phyloP scores from a whole-genome alignment of 129 eudicot genomes.

The Heracleum sosnowskyi region DNA sequence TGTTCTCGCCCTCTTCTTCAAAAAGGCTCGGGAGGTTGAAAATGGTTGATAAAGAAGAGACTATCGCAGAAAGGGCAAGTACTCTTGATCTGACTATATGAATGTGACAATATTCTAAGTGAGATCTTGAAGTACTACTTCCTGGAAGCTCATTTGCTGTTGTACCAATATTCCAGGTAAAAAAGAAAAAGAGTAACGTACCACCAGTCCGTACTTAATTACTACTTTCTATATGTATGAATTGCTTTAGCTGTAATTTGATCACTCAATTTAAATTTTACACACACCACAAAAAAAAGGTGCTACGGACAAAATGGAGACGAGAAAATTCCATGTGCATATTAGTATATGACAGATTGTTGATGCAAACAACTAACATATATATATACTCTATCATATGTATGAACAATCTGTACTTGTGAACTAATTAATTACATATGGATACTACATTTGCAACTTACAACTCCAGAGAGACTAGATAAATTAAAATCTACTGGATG shows the following conservation, averaged over 20 bases:
- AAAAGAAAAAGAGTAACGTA: slow-evolving; percentile 9
- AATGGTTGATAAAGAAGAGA: slow-evolving; percentile 22
- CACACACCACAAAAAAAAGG: neutral
- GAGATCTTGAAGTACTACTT: slow-evolving; percentile 94
- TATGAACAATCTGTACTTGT: neutral
- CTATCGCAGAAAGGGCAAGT: slow-evolving; percentile 53
- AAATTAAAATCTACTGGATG: neutral
- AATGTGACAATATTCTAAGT: slow-evolving; percentile 80
- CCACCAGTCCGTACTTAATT: neutral
- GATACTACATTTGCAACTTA: neutral
- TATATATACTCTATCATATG: neutral
- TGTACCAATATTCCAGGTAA: slow-evolving; percentile 27
- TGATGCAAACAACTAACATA: neutral
- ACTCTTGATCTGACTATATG: slow-evolving; percentile 98
- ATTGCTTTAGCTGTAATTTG: neutral
- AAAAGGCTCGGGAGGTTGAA: slow-evolving; percentile 25
- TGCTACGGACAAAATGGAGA: neutral
- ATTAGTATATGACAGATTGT: neutral
- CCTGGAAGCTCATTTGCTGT: slow-evolving; percentile 20
- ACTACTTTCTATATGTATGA: slow-evolving; percentile 1
- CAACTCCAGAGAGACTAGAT: neutral
- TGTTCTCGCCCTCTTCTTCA: slow-evolving; percentile 34
- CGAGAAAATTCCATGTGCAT: slow-evolving; percentile 2
- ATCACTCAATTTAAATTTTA: neutral
- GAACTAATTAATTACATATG: neutral